Evolutionary conservation across 352 stramenopile species (phyloP).

Genomic region (Pythium phragmitis): DNA sequence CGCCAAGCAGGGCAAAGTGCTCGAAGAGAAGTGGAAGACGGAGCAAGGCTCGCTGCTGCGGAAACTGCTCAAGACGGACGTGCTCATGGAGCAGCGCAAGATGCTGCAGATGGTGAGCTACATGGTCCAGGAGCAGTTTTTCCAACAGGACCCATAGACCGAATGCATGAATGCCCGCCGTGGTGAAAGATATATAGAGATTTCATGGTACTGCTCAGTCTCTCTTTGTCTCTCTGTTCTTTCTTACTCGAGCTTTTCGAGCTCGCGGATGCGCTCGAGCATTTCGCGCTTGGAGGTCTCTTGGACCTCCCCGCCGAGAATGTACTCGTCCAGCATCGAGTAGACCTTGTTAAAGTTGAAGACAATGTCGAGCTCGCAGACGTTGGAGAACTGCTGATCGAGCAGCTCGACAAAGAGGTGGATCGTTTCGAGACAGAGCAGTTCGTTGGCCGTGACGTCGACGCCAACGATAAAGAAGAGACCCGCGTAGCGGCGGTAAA

Average conservation of each 20-base stretch:
- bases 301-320: constrained; percentile 92
- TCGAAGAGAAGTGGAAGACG: constrained; percentile 60
- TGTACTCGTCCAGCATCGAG: constrained; percentile 94
- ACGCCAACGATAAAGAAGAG: constrained; percentile 98
- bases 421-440: constrained; percentile 97
- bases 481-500: constrained; percentile 98
- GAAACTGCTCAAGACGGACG: constrained; percentile 73
- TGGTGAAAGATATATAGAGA: no score
- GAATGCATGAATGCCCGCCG: no score
- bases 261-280: constrained; percentile 89
- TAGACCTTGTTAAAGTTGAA: constrained; percentile 97
- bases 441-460: constrained; percentile 96
- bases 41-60: constrained; percentile 70
- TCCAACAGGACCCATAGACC: constrained; percentile 21
- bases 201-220: neutral
- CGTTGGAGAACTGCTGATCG: constrained; percentile 98
- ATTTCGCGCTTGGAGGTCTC: constrained; percentile 93
- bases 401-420: constrained; percentile 98
- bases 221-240: neutral
- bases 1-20: constrained; percentile 39
- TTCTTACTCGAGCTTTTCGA: constrained; percentile 89
- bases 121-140: constrained; percentile 61
- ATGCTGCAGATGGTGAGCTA: constrained; percentile 78
- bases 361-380: constrained; percentile 97
- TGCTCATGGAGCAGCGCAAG: constrained; percentile 63